Evolutionary conservation across 768 basidiomycete genomes (phyloP).

Genomic region (Suillus tomentosus): DNA sequence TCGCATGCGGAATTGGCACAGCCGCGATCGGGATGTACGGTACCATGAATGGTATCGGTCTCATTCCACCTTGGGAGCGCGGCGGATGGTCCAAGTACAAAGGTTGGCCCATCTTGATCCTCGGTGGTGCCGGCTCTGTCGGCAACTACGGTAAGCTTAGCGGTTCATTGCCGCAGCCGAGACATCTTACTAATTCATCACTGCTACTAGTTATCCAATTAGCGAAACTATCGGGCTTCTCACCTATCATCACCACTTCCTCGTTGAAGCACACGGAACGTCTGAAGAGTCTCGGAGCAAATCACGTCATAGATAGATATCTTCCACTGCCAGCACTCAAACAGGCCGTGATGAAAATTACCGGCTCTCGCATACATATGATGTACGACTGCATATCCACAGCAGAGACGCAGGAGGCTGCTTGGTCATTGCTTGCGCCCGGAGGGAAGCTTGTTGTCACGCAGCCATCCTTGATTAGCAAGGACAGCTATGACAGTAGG

Average conservation of each 20-base stretch:
- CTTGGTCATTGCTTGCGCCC: slow-evolving; percentile 37
- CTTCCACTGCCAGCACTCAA: slow-evolving; percentile 31
- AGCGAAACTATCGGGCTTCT: slow-evolving; percentile 43
- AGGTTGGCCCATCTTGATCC: slow-evolving; percentile 46
- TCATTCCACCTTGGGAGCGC: slow-evolving; percentile 41
- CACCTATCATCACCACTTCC: slow-evolving; percentile 35
- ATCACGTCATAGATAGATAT: slow-evolving; percentile 37
- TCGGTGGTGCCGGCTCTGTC: slow-evolving; percentile 51
- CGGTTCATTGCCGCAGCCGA: slow-evolving; percentile 13
- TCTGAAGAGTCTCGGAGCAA: slow-evolving; percentile 37
- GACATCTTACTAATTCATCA: slow-evolving; percentile 16
- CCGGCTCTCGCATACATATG: slow-evolving; percentile 34
- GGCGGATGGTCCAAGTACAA: slow-evolving; percentile 42
- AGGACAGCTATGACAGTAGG: slow-evolving; percentile 27
- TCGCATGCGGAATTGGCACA: slow-evolving; percentile 51
- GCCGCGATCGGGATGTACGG: slow-evolving; percentile 53
- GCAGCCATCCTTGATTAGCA: slow-evolving; percentile 34
- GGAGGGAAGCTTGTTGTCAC: slow-evolving; percentile 40
- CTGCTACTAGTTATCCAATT: slow-evolving; percentile 38
- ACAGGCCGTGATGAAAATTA: slow-evolving; percentile 39
- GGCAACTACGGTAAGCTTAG: slow-evolving; percentile 48
- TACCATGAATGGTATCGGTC: slow-evolving; percentile 40
- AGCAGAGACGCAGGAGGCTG: slow-evolving; percentile 41
- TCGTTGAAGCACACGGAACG: slow-evolving; percentile 38
- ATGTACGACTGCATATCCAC: slow-evolving; percentile 42